Base-by-base conservation (phyloP, 805 yeast genomes). In the Starmerella stigmatis region DNA sequence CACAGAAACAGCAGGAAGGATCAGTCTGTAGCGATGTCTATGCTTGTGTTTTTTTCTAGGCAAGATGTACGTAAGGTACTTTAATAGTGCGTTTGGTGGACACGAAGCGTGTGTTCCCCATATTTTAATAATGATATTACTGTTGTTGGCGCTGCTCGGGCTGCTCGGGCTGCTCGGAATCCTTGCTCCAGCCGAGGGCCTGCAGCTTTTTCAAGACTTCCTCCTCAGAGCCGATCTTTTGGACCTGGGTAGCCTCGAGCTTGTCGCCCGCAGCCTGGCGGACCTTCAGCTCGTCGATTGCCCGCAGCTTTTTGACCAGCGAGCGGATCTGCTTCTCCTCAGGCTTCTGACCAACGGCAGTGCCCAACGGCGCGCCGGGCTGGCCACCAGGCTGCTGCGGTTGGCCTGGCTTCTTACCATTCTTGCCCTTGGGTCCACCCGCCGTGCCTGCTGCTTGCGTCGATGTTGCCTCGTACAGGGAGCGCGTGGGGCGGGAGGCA, bases 311-410 rank as follows among this genome's bases (percentile, higher is more conserved):
- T 69, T 92, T 92, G 64, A 88, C 73, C 62, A 92, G 72, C 26
- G 92, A 78, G 62, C 98, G 76, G 52, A 86, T 79, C 66, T 88
- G 86, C 72, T 88, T 92, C 57, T 89, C 97, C 64, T 89, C 96
- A 32, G 84, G 71, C 10, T 52, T 52, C n/a, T 47, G 53, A 4
- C 53, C 44, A 6, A 50, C 43, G 34, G 81, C 84, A 21, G 82
- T 82, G 47, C 72, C 69, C 30, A 76, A 75, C 38, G 68, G 40
- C 25, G 13, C 13, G 29, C 35, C 43, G 5, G 43, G 27, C 20
- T 27, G 29, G 15, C 21, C 37, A 9, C 29, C 20, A 13, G 34
- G 36, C 25, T 25, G 28, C n/a, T 29, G 34, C 29, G n/a, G n/a
- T n/a, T 19, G 43, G 12, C 13, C 27, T 4, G 56, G 27, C 34